Conservation (phyloP, 2,329 filamentous ascomycete species). For the Monilinia vaccinii-corymbosi region DNA sequence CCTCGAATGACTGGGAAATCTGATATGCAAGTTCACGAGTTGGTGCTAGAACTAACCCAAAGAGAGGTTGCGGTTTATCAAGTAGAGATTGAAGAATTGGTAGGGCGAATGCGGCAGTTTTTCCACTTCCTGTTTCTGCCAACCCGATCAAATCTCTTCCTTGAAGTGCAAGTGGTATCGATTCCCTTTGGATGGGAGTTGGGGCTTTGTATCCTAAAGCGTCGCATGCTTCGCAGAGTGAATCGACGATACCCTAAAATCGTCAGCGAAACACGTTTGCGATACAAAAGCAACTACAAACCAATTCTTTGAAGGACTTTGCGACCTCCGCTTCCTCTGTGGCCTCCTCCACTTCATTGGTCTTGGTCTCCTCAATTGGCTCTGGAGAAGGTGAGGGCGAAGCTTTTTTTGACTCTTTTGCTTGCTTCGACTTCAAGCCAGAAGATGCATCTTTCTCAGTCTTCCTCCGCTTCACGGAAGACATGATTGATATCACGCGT, state of each 20-base stretch:
- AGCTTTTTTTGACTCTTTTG: conserved; percentile 11
- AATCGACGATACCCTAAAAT: conserved; percentile 66
- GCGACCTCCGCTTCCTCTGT: conserved; percentile 20
- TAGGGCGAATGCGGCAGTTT: conserved; percentile 89
- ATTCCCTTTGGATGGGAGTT: conserved; percentile 79
- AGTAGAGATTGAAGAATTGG: conserved; percentile 88
- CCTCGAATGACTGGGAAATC: conserved; percentile 81
- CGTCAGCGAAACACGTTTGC: not conserved
- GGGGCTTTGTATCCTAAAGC: conserved; percentile 74
- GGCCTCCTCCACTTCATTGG: conserved; percentile 8
- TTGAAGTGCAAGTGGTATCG: conserved; percentile 72
- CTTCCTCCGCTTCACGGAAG: conserved; percentile 29
- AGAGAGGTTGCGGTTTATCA: conserved; percentile 76
- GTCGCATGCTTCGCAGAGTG: conserved; percentile 80
- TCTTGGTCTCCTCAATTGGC: not conserved
- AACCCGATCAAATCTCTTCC: conserved; percentile 85
- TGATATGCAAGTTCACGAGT: conserved; percentile 91
- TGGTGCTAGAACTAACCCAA: conserved; percentile 83
- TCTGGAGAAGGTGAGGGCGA: conserved; percentile 7
- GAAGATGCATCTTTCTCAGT: conserved; percentile 19
- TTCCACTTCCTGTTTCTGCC: conserved; percentile 91
- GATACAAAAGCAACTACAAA: conserved; percentile 14
- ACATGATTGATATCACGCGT: conserved; percentile 17
- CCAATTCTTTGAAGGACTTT: conserved; percentile 43
- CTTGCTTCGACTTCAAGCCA: conserved; percentile 14